A percentile compares a stretch with the other conserved stretches of the same genome.
phyloP scores from a whole-genome alignment of 2,329 filamentous ascomycete genomes.

The Monilinia fructigena region DNA sequence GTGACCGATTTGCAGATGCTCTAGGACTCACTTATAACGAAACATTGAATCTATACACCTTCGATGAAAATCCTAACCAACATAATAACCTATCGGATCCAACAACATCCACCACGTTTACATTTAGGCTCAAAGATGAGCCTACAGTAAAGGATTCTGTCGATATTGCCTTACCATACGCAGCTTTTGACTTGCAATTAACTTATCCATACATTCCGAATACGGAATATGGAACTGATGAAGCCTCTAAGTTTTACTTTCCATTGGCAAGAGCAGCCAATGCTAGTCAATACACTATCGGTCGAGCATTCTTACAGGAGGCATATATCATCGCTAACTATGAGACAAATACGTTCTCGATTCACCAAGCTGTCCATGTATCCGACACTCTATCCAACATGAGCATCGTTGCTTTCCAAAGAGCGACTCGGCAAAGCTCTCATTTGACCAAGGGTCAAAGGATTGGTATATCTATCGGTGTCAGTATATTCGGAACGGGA shows the following conservation, averaged over 20 bases:
- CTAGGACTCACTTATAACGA: slow-evolving; percentile 66
- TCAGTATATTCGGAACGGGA: slow-evolving; percentile 24
- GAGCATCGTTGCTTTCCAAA: slow-evolving; percentile 32
- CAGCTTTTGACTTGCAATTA: slow-evolving; percentile 39
- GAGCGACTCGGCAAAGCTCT: not conserved
- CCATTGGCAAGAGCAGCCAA: slow-evolving; percentile 37
- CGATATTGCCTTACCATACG: slow-evolving; percentile 40
- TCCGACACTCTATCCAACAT: slow-evolving; percentile 31
- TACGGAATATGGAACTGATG: slow-evolving; percentile 48
- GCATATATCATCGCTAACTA: slow-evolving; percentile 42
- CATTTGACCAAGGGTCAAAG: slow-evolving; percentile 31
- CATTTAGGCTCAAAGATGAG: slow-evolving; percentile 48
- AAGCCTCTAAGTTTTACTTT: slow-evolving; percentile 43
- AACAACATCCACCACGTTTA: slow-evolving; percentile 55
- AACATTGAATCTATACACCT: slow-evolving; percentile 62
- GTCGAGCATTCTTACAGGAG: slow-evolving; percentile 41
- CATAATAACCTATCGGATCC: slow-evolving; percentile 45
- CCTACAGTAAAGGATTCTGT: slow-evolving; percentile 46
- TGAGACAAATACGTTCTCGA: slow-evolving; percentile 38
- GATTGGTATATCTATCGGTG: slow-evolving; percentile 33
- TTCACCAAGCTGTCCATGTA: slow-evolving; percentile 39
- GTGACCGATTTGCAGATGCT: slow-evolving; percentile 61
- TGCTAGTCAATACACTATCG: slow-evolving; percentile 39
- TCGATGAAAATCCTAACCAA: slow-evolving; percentile 57
- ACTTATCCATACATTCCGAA: slow-evolving; percentile 38